Evolutionary conservation across 257 asterid genomes (phyloP), one percentile per base, ranked within the genome.

Genomic region (Cordia subcordata): DNA sequence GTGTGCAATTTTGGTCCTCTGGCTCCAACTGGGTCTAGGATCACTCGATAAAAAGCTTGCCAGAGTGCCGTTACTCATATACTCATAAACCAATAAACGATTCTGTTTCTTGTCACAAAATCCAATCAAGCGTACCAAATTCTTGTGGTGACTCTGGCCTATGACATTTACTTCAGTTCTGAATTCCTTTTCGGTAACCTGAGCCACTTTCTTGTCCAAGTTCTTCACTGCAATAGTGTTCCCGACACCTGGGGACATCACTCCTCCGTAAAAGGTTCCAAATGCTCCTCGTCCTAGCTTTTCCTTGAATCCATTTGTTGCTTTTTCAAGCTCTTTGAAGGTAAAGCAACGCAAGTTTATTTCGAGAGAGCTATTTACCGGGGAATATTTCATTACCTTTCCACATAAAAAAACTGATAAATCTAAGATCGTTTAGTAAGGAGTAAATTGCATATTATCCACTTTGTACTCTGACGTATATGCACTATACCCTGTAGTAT

Each of bases 81-180:
- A 74, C 62, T 78, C 78, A 13, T 78, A 78, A 0, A 78, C 80
- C 46, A 74, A 13, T 4, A 78, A 39, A 14, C 68, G 70, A 37
- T 71, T 45, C 8, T 13, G 13, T 13, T 65, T 72, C 38, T 77
- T 75, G 1, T 61, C 58, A 8, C 75, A 77, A 45, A 58, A 74
- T 45, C 80, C 77, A 13, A 74, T 44, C 1, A 74, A 56, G 0
- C 60, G 68, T 18, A 75, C 81, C 53, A 79, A 53, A 32, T 75
- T 72, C 61, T 78, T 78, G 66, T 75, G 81, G 57, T 75, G 72
- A 4, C 79, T 78, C 17, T 69, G 68, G 27, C 79, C 68, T 4
- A 79, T 75, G 16, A 70, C 55, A 17, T 75, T 72, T 11, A 79
- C 75, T 58, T 79, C 85, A 0, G 75, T 21, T 16, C 49, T 70